Evolutionary conservation across 306 rosid genomes (phyloP).

Genomic region (Medicago truncatula): MtrunA17r5.0-ANR NC_053049.1:30671501-30672000

Average conservation of each 20-base stretch:
- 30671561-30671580: not conserved
- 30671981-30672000: not conserved
- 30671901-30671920: not conserved
- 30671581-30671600: slow-evolving; percentile 31
- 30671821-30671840: not conserved
- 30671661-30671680: slow-evolving; percentile 14
- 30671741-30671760: slow-evolving; percentile 7
- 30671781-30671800: not conserved
- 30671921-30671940: not conserved
- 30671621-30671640: slow-evolving; percentile 24
- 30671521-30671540: not conserved
- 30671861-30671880: not conserved
- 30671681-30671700: slow-evolving; percentile 26
- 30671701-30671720: slow-evolving; percentile 38
- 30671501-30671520: not conserved
- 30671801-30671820: not conserved
- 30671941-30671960: not conserved
- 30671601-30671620: slow-evolving; percentile 25
- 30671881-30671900: not conserved
- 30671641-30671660: slow-evolving; percentile 33
- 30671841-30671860: not conserved
- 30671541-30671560: slow-evolving; percentile 14
- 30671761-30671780: not conserved
- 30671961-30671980: not conserved
- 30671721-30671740: not conserved